Base-by-base conservation (phyloP, 768 basidiomycete genomes). In the Amanita pallidorosea region DNA sequence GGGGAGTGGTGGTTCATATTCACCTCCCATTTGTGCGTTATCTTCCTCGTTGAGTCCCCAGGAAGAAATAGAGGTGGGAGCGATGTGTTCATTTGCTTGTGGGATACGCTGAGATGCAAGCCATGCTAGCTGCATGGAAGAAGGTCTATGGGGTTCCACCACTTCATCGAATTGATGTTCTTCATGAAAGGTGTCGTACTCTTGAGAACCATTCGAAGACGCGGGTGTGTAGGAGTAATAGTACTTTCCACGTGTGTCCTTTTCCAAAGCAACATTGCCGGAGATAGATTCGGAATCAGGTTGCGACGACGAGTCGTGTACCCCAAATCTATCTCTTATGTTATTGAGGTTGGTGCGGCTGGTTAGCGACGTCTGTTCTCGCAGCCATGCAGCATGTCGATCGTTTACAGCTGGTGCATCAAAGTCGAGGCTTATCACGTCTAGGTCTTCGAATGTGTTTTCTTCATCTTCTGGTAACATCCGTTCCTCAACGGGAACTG, bases 351-450 rank as follows among this genome's bases (percentile, higher is more conserved):
- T 79, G 17, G 75, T 74, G 41, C 77, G 75, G 45, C 82, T 73
- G 0, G 76, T 72, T 11, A 87, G 76, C 29, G 79, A 74, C 45
- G 80, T 86, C 63, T 95, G 91, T 57, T 93, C 89, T 33, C 77
- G 75, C 40, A 95, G 63, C 91, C 91, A 94, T 23, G 83, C 78
- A 6, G 78, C 79, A 0, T 88, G 86, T 7, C 87, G 77, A 60
- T 85, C 81, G 49, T 73, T 74, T 5, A 74, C 73, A n/a, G 72
- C 68, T 20, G 76, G 63, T 22, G 71, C 63, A 3, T 73, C 71
- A 51, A 70, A 65, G 18, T 76, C 65, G 4, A 72, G 59, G 40
- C 69, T 69, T 1, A 73, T 70, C 18, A 62, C 53, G 55, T 71
- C 69, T 47, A 11, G 29, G 6, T 34, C 23, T 17, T 23, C 23